Evolutionary conservation across 2,329 filamentous ascomycete species (phyloP), one percentile per base, ranked within the genome.

Genomic region (Clarireedia sp.): DNA sequence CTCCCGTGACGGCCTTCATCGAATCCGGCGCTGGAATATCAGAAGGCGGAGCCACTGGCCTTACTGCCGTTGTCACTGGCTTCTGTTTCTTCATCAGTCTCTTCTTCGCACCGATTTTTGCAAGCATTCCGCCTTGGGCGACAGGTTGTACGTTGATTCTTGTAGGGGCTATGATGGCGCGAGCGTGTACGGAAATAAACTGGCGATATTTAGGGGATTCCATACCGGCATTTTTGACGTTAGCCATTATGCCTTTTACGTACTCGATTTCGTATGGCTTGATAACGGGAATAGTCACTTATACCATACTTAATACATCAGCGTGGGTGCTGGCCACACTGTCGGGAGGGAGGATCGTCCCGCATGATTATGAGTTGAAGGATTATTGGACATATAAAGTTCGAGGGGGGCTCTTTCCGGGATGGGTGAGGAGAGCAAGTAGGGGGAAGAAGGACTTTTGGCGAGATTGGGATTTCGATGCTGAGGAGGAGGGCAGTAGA

Each of bases 1-100:
- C 90, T 0, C 90, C 90, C 0, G 88, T 95, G 3, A 95, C 89
- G 0, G 89, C 89, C 9, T 95, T 90, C 67, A 84, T 95, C 65
- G 90, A 95, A 71, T 90, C 86, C n/a, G 89, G 89, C 67, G 90
- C 90, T 8, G 90, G 90, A 64, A 95, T 95, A 60, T 88, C 88
- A 0, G 90, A 95, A 71, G 90, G 90, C 51, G 90, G 89, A 45
- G 85, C 85, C 66, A 95, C 90, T 0, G 90, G 90, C 16, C 72
- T 95, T n/a, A 94, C 89, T 0, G 83, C 89, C 47, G 87, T 92
- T 70, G 75, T 82, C 16, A 85, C 88, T 0, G 90, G 90, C 5
- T 55, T 95, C 49, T 90, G 86, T 72, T 95, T 95, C 76, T 86
- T 95, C 74, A 82, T 95, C 67, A 82, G 87, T 56, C 80, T 95